Evolutionary conservation across 2,329 filamentous ascomycete genomes (phyloP).

Genomic region (Dactylella cylindrospora): DNA sequence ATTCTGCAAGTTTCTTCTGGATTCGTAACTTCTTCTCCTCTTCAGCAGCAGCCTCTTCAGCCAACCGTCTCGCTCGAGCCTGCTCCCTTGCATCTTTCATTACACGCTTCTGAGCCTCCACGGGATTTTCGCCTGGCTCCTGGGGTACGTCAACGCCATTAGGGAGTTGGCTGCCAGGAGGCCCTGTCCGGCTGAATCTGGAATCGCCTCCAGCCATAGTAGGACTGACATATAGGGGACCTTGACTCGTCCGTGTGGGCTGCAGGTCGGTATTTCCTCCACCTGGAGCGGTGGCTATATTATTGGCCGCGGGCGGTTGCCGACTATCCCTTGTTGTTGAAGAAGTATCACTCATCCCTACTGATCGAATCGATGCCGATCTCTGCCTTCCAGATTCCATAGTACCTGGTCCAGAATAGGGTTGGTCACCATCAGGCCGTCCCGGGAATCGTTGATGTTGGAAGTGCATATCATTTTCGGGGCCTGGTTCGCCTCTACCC

Average conservation of each 20-base stretch:
- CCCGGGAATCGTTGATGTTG: constrained; percentile 26
- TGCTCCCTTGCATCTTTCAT: constrained; percentile 72
- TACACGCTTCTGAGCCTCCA: constrained; percentile 65
- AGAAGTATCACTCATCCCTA: constrained; percentile 32
- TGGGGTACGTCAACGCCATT: constrained; percentile 48
- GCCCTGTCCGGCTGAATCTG: constrained; percentile 54
- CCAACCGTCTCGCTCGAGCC: constrained; percentile 67
- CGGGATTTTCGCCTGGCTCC: constrained; percentile 57
- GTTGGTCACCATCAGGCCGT: constrained; percentile 18
- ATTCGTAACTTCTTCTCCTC: constrained; percentile 71
- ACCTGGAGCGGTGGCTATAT: constrained; percentile 7
- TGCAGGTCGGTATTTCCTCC: constrained; percentile 9
- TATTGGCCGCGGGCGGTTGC: constrained; percentile 5
- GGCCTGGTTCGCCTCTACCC: constrained; percentile 6
- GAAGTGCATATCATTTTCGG: constrained; percentile 22
- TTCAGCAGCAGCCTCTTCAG: constrained; percentile 71
- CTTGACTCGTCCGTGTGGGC: constrained; percentile 13
- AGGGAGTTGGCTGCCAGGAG: constrained; percentile 48
- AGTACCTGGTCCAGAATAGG: background rate
- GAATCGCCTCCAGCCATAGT: constrained; percentile 29
- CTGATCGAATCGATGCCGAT: constrained; percentile 27
- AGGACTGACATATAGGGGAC: constrained; percentile 29
- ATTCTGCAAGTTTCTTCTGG: constrained; percentile 55
- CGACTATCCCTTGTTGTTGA: constrained; percentile 25
- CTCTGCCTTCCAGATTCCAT: constrained; percentile 29